Base-by-base conservation (phyloP, 768 basidiomycete genomes). In the Hemileccinum rubropunctum region DNA sequence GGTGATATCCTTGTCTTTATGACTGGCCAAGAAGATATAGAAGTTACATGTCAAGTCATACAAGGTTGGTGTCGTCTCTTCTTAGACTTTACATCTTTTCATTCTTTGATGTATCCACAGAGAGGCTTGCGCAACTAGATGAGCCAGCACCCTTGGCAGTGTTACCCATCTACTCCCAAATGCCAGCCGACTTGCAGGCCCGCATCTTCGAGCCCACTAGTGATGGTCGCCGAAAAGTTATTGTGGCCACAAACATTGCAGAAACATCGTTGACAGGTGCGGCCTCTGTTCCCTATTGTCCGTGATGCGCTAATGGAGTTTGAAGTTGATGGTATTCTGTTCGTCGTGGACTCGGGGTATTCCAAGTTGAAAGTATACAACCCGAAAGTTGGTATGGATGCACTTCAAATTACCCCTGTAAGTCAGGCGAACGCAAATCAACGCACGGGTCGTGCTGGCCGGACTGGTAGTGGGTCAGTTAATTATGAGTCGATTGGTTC, bases 11-110 rank as follows among this genome's bases (percentile, higher is more conserved):
- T 99, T 36, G 93, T 98, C 21, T 99, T 99, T 70, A 98, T 98
- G 95, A 99, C 97, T 23, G 97, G 97, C 33, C 97, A 98, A 72
- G 97, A 98, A 71, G 95, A 99, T 66, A 99, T 99, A 52, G 95
- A 98, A 70, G 80, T 92, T 27, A 98, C 94, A 11, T 99, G 97
- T 64, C 88, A 91, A 62, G 95, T 98, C 28, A 75, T 98, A 17
- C 81, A 87, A 68, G 94, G 94, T 93, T 44, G 40, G 79, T 63
- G 4, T 27, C 23, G 15, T 39, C 21, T 26, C 33, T 12, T 41
- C 8, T 15, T 20, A 10, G 4, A 14, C n/a, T 6, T 13, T 23
- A 2, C 8, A 15, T 36, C 14, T 45, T 14, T 14, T 46, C 33
- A 42, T 47, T 27, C n/a, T 30, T 27, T 45, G 45, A 33, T 51